These are phyloP conservation scores for Athelia sp. DNA, from an alignment of 1,284 basidiomycete genomes.

Conservation along the genomic window DNA sequence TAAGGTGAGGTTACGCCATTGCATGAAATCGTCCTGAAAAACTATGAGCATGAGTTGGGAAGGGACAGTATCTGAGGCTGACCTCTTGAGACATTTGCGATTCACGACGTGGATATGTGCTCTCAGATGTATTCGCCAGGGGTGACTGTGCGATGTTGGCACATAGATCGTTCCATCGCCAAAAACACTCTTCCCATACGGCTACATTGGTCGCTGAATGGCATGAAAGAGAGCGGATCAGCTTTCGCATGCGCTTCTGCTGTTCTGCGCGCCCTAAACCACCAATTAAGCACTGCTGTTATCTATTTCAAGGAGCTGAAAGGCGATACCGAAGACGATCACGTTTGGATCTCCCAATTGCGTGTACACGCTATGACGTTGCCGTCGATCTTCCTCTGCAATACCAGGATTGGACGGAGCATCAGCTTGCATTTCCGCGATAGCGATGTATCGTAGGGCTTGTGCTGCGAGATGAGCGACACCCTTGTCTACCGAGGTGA, in stretches of 20 bases:
- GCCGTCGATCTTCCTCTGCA: slow-evolving; percentile 56
- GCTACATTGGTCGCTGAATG: slow-evolving; percentile 65
- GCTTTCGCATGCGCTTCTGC: slow-evolving; percentile 75
- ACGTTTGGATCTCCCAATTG: slow-evolving; percentile 72
- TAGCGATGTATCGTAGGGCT: slow-evolving; percentile 60
- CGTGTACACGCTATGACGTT: slow-evolving; percentile 69
- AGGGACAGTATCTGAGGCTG: background rate
- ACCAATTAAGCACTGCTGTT: slow-evolving; percentile 5
- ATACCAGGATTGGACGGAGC: slow-evolving; percentile 44
- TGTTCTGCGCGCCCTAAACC: slow-evolving; percentile 62
- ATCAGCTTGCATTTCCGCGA: slow-evolving; percentile 56
- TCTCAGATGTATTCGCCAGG: background rate
- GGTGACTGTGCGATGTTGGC: slow-evolving; percentile 34
- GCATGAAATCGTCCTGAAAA: slow-evolving; percentile 63
- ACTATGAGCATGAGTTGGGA: background rate
- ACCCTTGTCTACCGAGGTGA: slow-evolving; percentile 62
- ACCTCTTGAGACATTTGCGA: background rate
- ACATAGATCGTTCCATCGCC: slow-evolving; percentile 53
- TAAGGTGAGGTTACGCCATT: slow-evolving; percentile 87
- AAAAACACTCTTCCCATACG: slow-evolving; percentile 81
- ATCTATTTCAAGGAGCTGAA: background rate
- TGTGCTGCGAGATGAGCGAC: slow-evolving; percentile 66
- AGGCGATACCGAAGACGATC: slow-evolving; percentile 56
- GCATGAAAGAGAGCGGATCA: slow-evolving; percentile 59
- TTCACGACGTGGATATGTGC: no score